Evolutionary conservation across 2,329 filamentous ascomycete species (phyloP).

Genomic region (Bretziella fagacearum): DNA sequence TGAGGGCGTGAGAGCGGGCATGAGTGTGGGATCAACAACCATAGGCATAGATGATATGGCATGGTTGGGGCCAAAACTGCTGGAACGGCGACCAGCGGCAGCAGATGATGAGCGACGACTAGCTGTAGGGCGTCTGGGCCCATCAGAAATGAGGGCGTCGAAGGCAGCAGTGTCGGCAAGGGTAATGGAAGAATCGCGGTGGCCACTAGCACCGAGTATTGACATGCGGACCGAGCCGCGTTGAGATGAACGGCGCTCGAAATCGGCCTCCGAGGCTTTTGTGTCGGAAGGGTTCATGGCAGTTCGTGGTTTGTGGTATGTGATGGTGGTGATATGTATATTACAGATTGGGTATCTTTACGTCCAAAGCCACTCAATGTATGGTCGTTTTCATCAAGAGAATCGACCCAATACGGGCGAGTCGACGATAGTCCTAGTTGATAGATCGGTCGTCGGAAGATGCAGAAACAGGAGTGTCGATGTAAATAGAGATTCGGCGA

Average conservation of each 20-base stretch:
- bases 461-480: not conserved
- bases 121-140: conserved; percentile 1
- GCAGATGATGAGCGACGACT: conserved; percentile 1
- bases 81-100: conserved; percentile 1
- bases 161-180: conserved; percentile 10
- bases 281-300: conserved; percentile 6
- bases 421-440: not conserved
- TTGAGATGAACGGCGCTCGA: conserved; percentile 9
- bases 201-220: not conserved
- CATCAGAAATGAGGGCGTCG: conserved; percentile 14
- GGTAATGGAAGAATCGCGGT: conserved; percentile 1
- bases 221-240: conserved; percentile 8
- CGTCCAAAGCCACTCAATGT: not conserved
- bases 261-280: conserved; percentile 8
- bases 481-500: no score
- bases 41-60: not conserved
- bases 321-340: not conserved
- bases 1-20: not conserved
- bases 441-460: not conserved
- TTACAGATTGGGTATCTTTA: not conserved
- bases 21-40: not conserved
- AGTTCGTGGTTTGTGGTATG: not conserved
- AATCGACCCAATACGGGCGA: not conserved
- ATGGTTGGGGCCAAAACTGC: not conserved
- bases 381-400: not conserved